Evolutionary conservation across 441 rosid species (phyloP).

Genomic region (Dalechampia spathulata): DNA sequence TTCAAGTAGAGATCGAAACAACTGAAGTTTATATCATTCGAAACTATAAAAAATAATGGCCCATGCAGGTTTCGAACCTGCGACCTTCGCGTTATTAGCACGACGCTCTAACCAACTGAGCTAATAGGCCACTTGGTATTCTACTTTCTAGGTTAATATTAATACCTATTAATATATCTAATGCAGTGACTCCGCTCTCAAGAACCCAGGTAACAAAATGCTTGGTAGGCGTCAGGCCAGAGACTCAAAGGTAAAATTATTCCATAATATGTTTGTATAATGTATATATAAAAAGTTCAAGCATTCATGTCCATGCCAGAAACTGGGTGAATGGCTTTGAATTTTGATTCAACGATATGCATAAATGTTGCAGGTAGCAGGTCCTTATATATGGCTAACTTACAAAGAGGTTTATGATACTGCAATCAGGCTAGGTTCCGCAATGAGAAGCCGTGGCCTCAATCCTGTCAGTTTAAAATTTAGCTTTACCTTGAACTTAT

Average conservation of each 20-base stretch:
- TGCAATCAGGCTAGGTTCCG: slow-evolving; percentile 56
- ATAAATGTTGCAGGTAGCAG: slow-evolving; percentile 37
- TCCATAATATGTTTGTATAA: neutral
- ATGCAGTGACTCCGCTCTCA: slow-evolving; percentile 44
- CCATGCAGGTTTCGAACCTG: slow-evolving; percentile 77
- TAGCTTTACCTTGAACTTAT: neutral
- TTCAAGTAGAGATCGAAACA: no score
- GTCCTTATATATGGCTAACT: slow-evolving; percentile 75
- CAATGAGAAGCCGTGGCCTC: slow-evolving; percentile 57
- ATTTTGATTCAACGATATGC: no score
- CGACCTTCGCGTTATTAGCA: slow-evolving; percentile 93
- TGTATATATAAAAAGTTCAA: neutral
- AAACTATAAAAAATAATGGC: slow-evolving; percentile 32
- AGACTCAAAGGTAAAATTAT: slow-evolving; percentile 60
- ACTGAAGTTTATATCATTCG: no score
- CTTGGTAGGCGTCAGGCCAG: slow-evolving; percentile 54
- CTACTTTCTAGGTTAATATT: neutral
- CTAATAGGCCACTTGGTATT: slow-evolving; percentile 35
- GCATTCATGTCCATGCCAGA: neutral
- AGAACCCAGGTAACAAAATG: slow-evolving; percentile 46
- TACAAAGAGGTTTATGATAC: slow-evolving; percentile 65
- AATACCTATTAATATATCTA: neutral
- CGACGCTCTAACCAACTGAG: slow-evolving; percentile 90
- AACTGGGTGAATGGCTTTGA: neutral
- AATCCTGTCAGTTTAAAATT: slow-evolving; percentile 45